Evolutionary conservation across 1,139 yeast genomes (phyloP).

Genomic region (Saccharomyces hybrid): DNA sequence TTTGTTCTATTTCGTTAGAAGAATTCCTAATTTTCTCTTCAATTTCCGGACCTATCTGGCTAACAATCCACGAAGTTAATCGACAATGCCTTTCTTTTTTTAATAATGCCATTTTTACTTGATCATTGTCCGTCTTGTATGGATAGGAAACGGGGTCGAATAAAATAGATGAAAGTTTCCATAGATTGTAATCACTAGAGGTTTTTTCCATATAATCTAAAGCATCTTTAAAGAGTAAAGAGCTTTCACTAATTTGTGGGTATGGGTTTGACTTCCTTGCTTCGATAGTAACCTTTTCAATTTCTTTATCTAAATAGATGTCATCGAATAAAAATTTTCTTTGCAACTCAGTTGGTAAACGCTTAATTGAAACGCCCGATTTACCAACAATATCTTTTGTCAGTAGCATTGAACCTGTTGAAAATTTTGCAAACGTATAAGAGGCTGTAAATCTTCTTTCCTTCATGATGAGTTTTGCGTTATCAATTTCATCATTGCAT

Average conservation of each 20-base stretch:
- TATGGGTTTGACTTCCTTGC: slow-evolving; percentile 24
- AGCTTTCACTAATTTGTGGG: slow-evolving; percentile 30
- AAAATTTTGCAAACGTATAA: slow-evolving; percentile 25
- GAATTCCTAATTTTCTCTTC: slow-evolving; percentile 30
- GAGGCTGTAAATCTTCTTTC: slow-evolving; percentile 23
- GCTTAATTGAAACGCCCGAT: slow-evolving; percentile 8
- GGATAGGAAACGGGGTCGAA: slow-evolving; percentile 39
- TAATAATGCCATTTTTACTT: slow-evolving; percentile 29
- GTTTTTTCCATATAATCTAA: slow-evolving; percentile 11
- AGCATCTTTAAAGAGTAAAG: slow-evolving; percentile 20
- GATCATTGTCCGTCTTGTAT: slow-evolving; percentile 28
- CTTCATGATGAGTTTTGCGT: slow-evolving; percentile 24
- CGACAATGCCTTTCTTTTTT: slow-evolving; percentile 40
- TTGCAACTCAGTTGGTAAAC: background rate
- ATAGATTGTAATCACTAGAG: slow-evolving; percentile 29
- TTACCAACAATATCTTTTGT: slow-evolving; percentile 8
- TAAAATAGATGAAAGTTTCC: slow-evolving; percentile 51
- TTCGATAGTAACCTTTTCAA: slow-evolving; percentile 13
- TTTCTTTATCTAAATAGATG: slow-evolving; percentile 14
- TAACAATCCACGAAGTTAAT: slow-evolving; percentile 53
- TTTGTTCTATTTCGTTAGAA: slow-evolving; percentile 36
- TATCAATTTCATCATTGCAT: slow-evolving; percentile 32
- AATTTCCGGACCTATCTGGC: slow-evolving; percentile 41
- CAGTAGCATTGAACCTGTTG: slow-evolving; percentile 18
- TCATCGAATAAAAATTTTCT: slow-evolving; percentile 7